A percentile compares a stretch with the other conserved stretches of the same genome.
Conservation (phyloP, 805 yeast species). For the Yarrowia keelungensis region DNA sequence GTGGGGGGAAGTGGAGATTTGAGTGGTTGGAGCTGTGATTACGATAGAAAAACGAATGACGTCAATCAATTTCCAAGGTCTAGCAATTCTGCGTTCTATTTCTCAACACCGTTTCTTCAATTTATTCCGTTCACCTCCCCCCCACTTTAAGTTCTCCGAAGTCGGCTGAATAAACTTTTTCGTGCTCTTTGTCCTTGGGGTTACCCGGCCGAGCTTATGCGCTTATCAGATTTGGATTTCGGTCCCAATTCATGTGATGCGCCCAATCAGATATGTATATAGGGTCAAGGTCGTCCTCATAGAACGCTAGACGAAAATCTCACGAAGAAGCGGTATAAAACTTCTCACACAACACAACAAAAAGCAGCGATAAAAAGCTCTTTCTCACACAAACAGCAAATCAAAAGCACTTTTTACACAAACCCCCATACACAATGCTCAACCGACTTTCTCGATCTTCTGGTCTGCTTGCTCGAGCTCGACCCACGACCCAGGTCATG, state of each 20-base stretch:
- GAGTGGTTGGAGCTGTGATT: not conserved
- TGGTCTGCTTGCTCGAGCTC: conserved; percentile 32
- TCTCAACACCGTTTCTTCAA: too few relatives aligned
- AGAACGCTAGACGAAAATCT: conserved; percentile 12
- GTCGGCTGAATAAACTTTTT: not conserved
- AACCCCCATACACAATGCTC: not conserved
- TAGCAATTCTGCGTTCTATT: too few relatives aligned
- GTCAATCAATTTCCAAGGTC: too few relatives aligned
- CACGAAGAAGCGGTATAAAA: not conserved
- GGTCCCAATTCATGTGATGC: conserved; percentile 30
- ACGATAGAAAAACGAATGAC: not conserved
- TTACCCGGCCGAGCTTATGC: conserved; percentile 28
- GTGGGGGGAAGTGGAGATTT: not conserved
- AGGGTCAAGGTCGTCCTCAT: not conserved
- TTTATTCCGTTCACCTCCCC: too few relatives aligned
- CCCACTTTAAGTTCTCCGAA: not conserved
- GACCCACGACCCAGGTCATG: conserved; percentile 22
- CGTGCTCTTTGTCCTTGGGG: not conserved
- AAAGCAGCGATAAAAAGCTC: too few relatives aligned
- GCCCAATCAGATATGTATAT: conserved; percentile 37
- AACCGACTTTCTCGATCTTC: conserved; percentile 24
- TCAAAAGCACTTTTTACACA: too few relatives aligned
- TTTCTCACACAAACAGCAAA: too few relatives aligned
- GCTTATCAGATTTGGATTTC: conserved; percentile 37
- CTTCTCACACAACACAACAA: too few relatives aligned